Percentiles rank a stretch among this genome's conserved stretches.
These are phyloP conservation scores for Colletotrichum limetticola DNA, from an alignment of 2,329 filamentous ascomycete species.

Conservation along the genomic window DNA sequence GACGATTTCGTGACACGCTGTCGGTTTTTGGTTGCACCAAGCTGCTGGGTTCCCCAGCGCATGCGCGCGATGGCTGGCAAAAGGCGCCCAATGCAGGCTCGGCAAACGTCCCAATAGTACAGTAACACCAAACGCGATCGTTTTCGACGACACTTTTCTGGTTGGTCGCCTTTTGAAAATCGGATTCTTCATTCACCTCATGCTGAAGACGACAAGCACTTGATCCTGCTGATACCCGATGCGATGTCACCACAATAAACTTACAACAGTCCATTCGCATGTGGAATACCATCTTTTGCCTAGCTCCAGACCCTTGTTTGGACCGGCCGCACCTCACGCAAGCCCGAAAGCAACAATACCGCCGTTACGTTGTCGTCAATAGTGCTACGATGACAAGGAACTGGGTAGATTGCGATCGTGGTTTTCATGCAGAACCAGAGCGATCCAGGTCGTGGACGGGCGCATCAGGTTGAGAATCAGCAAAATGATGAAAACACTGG, in stretches of 20 bases:
- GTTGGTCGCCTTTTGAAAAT: neutral
- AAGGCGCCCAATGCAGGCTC: neutral
- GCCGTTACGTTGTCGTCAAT: neutral
- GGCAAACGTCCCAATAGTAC: neutral
- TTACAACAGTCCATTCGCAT: neutral
- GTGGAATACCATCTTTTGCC: neutral
- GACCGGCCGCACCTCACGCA: neutral
- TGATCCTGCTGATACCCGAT: neutral
- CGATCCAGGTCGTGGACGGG: neutral
- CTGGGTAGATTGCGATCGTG: neutral
- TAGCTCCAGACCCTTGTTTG: neutral
- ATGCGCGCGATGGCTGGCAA: neutral
- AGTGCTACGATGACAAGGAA: neutral
- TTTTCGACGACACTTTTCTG: neutral
- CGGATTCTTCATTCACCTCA: neutral
- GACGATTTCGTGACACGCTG: neutral
- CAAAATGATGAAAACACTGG: conserved; percentile 16
- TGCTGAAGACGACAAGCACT: neutral
- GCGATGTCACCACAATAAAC: neutral
- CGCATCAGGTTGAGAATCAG: neutral
- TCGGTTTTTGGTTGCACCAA: neutral
- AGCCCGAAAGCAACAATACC: neutral
- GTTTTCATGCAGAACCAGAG: neutral
- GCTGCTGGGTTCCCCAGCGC: conserved; percentile 3
- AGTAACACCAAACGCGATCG: neutral